Evolutionary conservation across 1,284 basidiomycete genomes (phyloP).

Genomic region (Sanghuangporus sanghuang): DNA sequence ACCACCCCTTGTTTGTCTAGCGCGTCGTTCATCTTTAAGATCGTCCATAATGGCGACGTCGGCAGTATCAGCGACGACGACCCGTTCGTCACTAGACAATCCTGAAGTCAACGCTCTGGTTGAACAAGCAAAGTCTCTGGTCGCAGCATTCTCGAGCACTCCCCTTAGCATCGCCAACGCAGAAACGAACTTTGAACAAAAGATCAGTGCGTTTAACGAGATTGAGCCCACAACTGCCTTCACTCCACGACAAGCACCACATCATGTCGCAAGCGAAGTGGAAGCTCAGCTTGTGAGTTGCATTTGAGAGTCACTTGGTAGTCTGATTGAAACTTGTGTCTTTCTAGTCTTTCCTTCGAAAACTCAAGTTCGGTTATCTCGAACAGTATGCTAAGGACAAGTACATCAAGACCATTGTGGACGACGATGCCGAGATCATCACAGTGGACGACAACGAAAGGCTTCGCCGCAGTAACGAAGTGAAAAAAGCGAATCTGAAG

Average conservation of each 20-base stretch:
- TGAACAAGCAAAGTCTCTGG: constrained; percentile 23
- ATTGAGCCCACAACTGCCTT: constrained; percentile 17
- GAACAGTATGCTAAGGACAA: constrained; percentile 85
- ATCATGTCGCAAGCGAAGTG: constrained; percentile 41
- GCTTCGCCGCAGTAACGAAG: constrained; percentile 52
- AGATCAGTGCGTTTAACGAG: constrained; percentile 14
- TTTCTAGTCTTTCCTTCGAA: constrained; percentile 66
- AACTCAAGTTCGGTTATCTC: constrained; percentile 80
- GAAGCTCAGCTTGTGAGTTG: constrained; percentile 40
- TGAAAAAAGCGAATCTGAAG: constrained; percentile 66
- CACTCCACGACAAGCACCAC: constrained; percentile 36
- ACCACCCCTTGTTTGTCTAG: not conserved
- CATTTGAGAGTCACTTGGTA: not conserved
- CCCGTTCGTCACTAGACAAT: constrained; percentile 8
- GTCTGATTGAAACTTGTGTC: not conserved
- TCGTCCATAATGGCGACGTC: not conserved
- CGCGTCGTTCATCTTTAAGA: not conserved
- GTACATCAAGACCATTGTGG: constrained; percentile 80
- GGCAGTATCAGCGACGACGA: not conserved
- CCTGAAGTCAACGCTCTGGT: constrained; percentile 12
- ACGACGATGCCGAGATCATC: constrained; percentile 72
- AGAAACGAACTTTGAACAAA: constrained; percentile 23
- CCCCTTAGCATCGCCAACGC: constrained; percentile 24
- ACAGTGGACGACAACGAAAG: constrained; percentile 70
- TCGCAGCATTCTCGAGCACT: constrained; percentile 20